A percentile compares a stretch with the other conserved stretches of the same genome.
phyloP scores from a whole-genome alignment of 768 basidiomycete genomes.

The Kwoniella dendrophila region DNA sequence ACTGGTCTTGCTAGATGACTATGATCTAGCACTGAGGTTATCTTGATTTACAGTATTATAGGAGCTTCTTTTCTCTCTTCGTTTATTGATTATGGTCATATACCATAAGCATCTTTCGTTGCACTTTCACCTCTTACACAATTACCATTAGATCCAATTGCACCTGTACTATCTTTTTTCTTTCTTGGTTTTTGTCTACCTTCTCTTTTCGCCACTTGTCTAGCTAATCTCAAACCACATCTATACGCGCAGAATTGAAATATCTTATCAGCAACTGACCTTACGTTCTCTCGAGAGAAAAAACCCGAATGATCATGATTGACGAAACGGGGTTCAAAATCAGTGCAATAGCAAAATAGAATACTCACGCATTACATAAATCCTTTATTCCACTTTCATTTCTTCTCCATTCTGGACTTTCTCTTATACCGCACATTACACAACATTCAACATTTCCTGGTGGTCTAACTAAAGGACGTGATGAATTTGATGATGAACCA shows the following conservation, averaged over 20 bases:
- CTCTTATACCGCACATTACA: slow-evolving; percentile 44
- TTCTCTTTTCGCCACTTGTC: slow-evolving; percentile 52
- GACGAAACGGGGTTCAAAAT: too few species aligned
- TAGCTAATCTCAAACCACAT: slow-evolving; percentile 51
- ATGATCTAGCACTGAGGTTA: too few species aligned
- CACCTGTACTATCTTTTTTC: slow-evolving; percentile 36
- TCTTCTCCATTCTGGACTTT: slow-evolving; percentile 53
- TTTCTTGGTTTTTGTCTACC: slow-evolving; percentile 53
- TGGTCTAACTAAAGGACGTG: slow-evolving; percentile 47
- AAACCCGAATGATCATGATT: too few species aligned
- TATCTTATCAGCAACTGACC: not conserved
- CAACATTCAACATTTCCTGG: slow-evolving; percentile 50
- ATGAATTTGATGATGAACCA: slow-evolving; percentile 3
- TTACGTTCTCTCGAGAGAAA: not conserved
- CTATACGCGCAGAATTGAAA: slow-evolving; percentile 14
- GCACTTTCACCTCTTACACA: slow-evolving; percentile 3
- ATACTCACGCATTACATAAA: slow-evolving; percentile 55
- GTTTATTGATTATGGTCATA: slow-evolving; percentile 1
- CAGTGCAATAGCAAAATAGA: not conserved
- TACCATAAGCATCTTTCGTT: slow-evolving; percentile 12
- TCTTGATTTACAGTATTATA: too few species aligned
- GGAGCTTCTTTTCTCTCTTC: too few species aligned
- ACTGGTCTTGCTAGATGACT: too few species aligned
- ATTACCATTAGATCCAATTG: not conserved
- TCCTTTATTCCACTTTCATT: slow-evolving; percentile 53